Evolutionary conservation across 2,329 filamentous ascomycete species (phyloP).

Genomic region (Microascus cirrosus): DNA sequence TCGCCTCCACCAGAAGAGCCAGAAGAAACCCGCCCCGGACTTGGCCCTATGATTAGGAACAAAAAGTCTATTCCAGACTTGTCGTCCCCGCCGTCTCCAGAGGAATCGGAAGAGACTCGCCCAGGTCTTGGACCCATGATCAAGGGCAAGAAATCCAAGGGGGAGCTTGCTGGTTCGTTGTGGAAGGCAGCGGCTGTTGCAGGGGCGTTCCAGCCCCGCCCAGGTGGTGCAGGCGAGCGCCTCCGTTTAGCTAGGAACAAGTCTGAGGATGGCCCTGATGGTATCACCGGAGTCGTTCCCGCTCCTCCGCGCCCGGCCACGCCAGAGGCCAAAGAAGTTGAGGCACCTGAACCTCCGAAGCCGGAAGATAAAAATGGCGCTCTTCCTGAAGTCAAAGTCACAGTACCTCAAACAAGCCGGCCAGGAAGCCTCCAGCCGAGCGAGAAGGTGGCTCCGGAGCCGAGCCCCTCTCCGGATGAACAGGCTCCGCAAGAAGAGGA

Average conservation of each 20-base stretch:
- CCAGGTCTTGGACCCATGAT: conserved; percentile 4
- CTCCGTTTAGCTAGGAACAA: conserved; percentile 52
- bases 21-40: conserved; percentile 51
- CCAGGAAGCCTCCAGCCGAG: conserved; percentile 25
- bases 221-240: conserved; percentile 75
- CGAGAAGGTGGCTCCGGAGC: neutral
- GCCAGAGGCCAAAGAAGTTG: conserved; percentile 11
- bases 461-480: conserved; percentile 6
- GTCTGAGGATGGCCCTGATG: conserved; percentile 63
- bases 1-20: conserved; percentile 9
- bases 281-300: conserved; percentile 79
- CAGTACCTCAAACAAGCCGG: conserved; percentile 31
- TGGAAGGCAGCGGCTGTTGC: conserved; percentile 67
- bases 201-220: conserved; percentile 67
- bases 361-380: conserved; percentile 20
- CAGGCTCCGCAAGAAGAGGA: conserved; percentile 31
- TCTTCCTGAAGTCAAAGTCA: conserved; percentile 49
- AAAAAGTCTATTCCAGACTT: neutral
- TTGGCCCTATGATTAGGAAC: conserved; percentile 80
- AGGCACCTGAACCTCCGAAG: conserved; percentile 12
- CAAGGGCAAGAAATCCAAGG: conserved; percentile 47
- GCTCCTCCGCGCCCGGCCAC: conserved; percentile 45
- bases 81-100: neutral
- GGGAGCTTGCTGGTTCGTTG: conserved; percentile 64
- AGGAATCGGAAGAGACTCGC: conserved; percentile 1